Evolutionary conservation across 441 rosid species (phyloP).

Genomic region (Gossypium gossypioides): DNA sequence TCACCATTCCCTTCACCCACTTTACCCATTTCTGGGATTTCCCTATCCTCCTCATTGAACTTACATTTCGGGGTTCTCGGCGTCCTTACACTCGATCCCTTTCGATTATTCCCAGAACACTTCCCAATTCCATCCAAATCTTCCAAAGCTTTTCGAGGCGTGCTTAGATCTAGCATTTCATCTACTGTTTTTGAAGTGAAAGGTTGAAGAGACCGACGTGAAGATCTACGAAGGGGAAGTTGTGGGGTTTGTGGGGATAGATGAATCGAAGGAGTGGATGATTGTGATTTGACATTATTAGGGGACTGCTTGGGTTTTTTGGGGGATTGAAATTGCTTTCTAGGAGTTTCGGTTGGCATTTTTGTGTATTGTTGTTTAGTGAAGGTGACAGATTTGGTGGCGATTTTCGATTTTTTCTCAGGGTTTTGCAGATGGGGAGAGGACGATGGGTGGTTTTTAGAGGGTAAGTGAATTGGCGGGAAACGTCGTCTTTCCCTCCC

Average conservation of each 20-base stretch:
- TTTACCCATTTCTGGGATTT: not conserved
- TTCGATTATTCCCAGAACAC: not conserved
- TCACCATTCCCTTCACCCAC: not conserved
- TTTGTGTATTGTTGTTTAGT: slow-evolving; percentile 14
- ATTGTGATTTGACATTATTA: slow-evolving; percentile 13
- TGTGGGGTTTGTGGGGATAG: slow-evolving; percentile 54
- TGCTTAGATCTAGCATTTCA: slow-evolving; percentile 13
- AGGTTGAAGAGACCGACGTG: slow-evolving; percentile 34
- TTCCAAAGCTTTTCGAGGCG: slow-evolving; percentile 17
- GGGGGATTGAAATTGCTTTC: slow-evolving; percentile 17
- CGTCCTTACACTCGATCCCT: not conserved
- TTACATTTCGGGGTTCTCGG: not conserved
- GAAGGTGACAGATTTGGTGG: not conserved
- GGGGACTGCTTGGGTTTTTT: slow-evolving; percentile 23
- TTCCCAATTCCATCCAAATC: slow-evolving; percentile 1
- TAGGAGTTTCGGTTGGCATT: slow-evolving; percentile 44
- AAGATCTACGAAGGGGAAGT: slow-evolving; percentile 56
- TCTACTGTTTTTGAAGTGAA: slow-evolving; percentile 6
- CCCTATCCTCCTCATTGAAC: not conserved
- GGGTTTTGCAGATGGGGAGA: slow-evolving; percentile 16
- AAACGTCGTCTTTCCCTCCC: not conserved
- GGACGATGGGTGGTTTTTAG: not conserved
- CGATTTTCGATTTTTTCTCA: not conserved
- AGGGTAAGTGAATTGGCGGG: slow-evolving; percentile 8
- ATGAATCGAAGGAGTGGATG: slow-evolving; percentile 18